Evolutionary conservation across 78 protist species (phyloP).

Genomic region (Dictyostelium intermedium): DNA sequence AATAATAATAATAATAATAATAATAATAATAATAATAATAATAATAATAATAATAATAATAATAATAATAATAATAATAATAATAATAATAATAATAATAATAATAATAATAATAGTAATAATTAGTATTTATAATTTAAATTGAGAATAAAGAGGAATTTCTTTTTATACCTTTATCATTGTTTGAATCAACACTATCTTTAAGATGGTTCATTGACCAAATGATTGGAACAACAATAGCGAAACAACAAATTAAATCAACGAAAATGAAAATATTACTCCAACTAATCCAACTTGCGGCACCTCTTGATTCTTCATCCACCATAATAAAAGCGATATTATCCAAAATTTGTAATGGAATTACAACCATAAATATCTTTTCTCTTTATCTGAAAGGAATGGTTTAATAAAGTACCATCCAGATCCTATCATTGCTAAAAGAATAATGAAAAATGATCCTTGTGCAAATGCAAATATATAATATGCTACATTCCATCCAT

Average conservation of each 20-base stretch:
- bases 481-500: constrained; percentile 82
- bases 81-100: too few relatives aligned
- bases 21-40: too few relatives aligned
- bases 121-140: too few relatives aligned
- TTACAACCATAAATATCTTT: constrained; percentile 85
- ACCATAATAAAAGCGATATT: constrained; percentile 88
- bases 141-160: too few relatives aligned
- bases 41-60: too few relatives aligned
- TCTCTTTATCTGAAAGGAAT: constrained; percentile 85
- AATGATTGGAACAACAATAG: constrained; percentile 87
- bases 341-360: constrained; percentile 87
- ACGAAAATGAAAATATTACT: constrained; percentile 77
- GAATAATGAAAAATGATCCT: constrained; percentile 85
- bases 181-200: constrained; percentile 38
- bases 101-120: too few relatives aligned
- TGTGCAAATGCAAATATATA: constrained; percentile 85
- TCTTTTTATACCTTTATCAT: constrained; percentile 89
- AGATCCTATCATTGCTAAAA: constrained; percentile 89
- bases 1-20: too few relatives aligned
- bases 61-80: too few relatives aligned
- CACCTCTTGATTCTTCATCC: constrained; percentile 89
- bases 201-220: constrained; percentile 89
- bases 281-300: constrained; percentile 83
- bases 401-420: constrained; percentile 92
- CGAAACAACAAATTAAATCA: constrained; percentile 92